Evolutionary conservation across 2,329 filamentous ascomycete species (phyloP).

Genomic region (Lasiodiplodia sp.): DNA sequence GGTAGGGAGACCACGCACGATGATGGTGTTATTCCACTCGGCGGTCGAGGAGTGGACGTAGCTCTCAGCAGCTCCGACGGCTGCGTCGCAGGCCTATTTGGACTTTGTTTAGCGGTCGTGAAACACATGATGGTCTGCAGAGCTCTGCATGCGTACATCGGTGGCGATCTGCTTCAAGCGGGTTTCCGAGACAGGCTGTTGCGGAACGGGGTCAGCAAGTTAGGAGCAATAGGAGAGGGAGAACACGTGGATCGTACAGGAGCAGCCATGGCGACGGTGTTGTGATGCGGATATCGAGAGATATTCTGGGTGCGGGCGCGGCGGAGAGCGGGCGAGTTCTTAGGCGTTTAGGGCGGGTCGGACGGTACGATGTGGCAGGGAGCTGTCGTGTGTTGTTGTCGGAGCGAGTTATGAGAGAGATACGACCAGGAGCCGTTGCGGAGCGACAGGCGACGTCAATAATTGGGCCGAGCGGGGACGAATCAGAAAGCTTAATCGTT

Average conservation of each 20-base stretch:
- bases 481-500: slow-evolving; percentile 5
- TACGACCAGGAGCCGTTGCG: slow-evolving; percentile 8
- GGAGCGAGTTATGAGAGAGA: slow-evolving; percentile 1
- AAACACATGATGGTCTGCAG: background rate
- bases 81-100: slow-evolving; percentile 78
- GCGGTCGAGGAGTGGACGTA: slow-evolving; percentile 89
- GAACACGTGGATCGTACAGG: slow-evolving; percentile 25
- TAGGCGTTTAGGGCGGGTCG: background rate
- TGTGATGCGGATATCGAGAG: background rate
- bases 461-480: slow-evolving; percentile 22
- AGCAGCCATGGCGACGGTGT: slow-evolving; percentile 24
- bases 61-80: slow-evolving; percentile 74
- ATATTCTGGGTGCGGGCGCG: background rate
- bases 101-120: slow-evolving; percentile 30
- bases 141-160: slow-evolving; percentile 66
- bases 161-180: slow-evolving; percentile 85
- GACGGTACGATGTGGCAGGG: background rate
- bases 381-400: slow-evolving; percentile 23
- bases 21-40: slow-evolving; percentile 91
- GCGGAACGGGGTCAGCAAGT: slow-evolving; percentile 8
- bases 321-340: slow-evolving; percentile 1
- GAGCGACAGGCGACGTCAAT: slow-evolving; percentile 11
- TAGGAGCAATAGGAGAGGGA: slow-evolving; percentile 26
- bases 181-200: slow-evolving; percentile 73
- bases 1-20: slow-evolving; percentile 65